These are phyloP conservation scores for Penicillium digitatum DNA, from an alignment of 2,329 filamentous ascomycete genomes.

Conservation along the genomic window DNA sequence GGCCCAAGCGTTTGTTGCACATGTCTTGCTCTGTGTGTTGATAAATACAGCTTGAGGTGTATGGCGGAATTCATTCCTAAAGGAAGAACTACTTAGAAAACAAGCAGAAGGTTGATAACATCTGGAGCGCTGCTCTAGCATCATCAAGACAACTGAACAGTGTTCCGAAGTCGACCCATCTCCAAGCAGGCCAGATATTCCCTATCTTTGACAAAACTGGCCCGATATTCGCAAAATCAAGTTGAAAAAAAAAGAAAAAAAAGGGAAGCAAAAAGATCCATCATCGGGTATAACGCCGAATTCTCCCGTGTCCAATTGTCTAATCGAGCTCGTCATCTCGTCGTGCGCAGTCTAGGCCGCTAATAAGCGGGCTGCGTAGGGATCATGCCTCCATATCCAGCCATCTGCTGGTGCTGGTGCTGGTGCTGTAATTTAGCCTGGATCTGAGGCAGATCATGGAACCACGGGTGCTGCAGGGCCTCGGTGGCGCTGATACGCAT, in stretches of 20 bases:
- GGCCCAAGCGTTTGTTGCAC: not conserved
- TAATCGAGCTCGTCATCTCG: conserved; percentile 28
- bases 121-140: not conserved
- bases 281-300: conserved; percentile 31
- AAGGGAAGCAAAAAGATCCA: conserved; percentile 11
- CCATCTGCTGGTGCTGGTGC: conserved; percentile 39
- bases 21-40: not conserved
- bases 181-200: not conserved
- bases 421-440: conserved; percentile 49
- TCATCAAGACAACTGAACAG: not conserved
- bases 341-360: conserved; percentile 18
- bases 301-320: conserved; percentile 28
- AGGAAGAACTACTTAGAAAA: not conserved
- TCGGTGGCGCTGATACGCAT: conserved; percentile 83
- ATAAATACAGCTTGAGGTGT: not conserved
- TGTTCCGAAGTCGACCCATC: not conserved
- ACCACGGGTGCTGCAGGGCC: conserved; percentile 89
- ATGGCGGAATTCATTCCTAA: not conserved
- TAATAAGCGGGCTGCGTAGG: conserved; percentile 37
- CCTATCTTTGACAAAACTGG: not conserved
- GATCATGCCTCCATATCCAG: conserved; percentile 40
- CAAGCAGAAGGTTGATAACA: not conserved
- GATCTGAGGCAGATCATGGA: conserved; percentile 61
- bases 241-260: conserved; percentile 5
- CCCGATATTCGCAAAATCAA: conserved; percentile 1